Conservation (phyloP, 371 early-diverging fungal species). For the Mortierella sp. region DNA sequence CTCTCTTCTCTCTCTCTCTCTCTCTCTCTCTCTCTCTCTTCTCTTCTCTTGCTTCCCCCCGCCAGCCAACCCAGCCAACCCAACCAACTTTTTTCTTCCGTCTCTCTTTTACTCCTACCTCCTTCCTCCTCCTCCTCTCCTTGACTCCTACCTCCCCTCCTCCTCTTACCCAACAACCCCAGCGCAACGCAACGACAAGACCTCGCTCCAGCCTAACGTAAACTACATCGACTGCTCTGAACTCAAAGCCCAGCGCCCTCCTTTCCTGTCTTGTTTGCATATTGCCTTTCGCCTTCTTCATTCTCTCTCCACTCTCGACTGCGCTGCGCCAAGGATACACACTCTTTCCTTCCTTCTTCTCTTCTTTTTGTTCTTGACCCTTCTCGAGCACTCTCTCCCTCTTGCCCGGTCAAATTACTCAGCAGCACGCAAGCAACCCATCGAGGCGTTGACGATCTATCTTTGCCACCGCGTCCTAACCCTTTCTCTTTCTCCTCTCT, state of each 20-base stretch:
- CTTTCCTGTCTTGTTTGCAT: neutral
- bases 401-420: neutral
- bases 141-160: no score
- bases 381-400: neutral
- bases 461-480: neutral
- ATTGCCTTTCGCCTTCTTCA: neutral
- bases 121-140: neutral
- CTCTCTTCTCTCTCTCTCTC: no score
- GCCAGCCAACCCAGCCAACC: neutral
- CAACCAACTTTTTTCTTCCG: no score
- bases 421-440: neutral
- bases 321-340: constrained; percentile 7
- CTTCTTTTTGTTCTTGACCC: neutral
- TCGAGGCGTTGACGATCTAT: neutral
- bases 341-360: neutral
- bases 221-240: constrained; percentile 1
- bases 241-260: neutral
- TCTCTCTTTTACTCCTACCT: neutral
- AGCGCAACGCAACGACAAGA: neutral
- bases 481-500: neutral
- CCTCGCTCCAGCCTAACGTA: neutral
- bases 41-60: neutral
- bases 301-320: neutral
- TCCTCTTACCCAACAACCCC: neutral
- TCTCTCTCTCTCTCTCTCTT: no score